Evolutionary conservation across 768 basidiomycete species (phyloP).

Genomic region (Pleurotus platypus): DNA sequence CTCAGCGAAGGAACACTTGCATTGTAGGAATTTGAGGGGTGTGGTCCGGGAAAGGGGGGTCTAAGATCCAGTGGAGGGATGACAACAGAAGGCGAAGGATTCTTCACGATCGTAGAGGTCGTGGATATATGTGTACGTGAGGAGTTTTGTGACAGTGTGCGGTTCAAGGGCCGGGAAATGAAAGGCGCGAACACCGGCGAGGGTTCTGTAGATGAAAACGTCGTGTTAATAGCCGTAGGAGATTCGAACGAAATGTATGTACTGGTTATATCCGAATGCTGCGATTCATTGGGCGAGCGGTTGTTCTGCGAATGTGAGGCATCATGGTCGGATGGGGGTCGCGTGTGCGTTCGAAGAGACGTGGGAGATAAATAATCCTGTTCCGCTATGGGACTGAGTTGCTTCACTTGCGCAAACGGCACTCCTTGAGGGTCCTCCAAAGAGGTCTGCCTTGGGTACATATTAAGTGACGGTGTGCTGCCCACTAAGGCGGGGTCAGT

Average conservation of each 20-base stretch:
- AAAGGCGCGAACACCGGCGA: conserved; percentile 51
- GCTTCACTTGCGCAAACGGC: conserved; percentile 37
- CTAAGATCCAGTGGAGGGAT: conserved; percentile 60
- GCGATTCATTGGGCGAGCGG: conserved; percentile 30
- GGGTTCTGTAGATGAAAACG: conserved; percentile 30
- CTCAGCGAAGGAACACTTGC: conserved; percentile 24
- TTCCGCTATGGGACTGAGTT: conserved; percentile 65
- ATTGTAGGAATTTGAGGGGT: conserved; percentile 22
- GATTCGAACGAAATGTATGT: conserved; percentile 11
- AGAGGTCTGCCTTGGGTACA: conserved; percentile 25
- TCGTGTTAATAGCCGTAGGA: neutral
- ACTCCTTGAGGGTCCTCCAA: conserved; percentile 31
- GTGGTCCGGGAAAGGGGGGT: conserved; percentile 46
- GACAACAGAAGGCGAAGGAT: conserved; percentile 33
- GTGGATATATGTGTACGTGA: conserved; percentile 53
- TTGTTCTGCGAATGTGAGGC: conserved; percentile 19
- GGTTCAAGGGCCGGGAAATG: conserved; percentile 60
- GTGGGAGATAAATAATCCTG: conserved; percentile 59
- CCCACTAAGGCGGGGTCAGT: conserved; percentile 24
- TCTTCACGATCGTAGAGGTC: conserved; percentile 21
- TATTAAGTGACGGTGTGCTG: conserved; percentile 40
- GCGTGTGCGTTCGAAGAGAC: conserved; percentile 26
- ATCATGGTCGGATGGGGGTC: conserved; percentile 16
- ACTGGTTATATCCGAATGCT: conserved; percentile 42
- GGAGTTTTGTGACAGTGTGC: conserved; percentile 62